Evolutionary conservation across 805 yeast genomes (phyloP).

Genomic region (Zygosaccharomyces rouxii): DNA sequence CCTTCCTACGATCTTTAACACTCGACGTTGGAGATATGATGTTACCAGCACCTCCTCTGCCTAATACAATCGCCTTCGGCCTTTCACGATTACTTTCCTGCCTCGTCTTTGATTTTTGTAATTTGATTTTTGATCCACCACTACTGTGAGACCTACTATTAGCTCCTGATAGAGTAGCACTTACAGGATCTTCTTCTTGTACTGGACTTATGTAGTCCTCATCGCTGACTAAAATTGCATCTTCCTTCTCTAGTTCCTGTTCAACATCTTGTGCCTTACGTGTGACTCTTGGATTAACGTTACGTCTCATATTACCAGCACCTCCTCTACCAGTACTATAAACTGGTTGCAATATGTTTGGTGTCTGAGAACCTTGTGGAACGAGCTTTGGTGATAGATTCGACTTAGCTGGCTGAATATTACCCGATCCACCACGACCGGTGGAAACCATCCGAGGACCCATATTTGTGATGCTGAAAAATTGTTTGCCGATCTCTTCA

Average conservation of each 20-base stretch:
- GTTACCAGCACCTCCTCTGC: constrained; percentile 37
- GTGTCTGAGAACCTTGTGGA: constrained; percentile 58
- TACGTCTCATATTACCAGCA: constrained; percentile 67
- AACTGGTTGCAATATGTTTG: constrained; percentile 50
- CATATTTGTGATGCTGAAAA: not conserved
- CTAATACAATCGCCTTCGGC: constrained; percentile 27
- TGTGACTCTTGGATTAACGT: constrained; percentile 53
- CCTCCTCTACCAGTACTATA: constrained; percentile 78
- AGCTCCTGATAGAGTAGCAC: constrained; percentile 7
- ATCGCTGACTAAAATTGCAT: constrained; percentile 1
- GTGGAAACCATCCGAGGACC: constrained; percentile 41
- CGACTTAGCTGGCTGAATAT: constrained; percentile 44
- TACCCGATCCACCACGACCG: constrained; percentile 79
- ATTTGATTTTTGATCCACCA: constrained; percentile 1
- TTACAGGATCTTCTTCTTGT: constrained; percentile 8
- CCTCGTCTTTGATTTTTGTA: constrained; percentile 1
- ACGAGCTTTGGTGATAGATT: constrained; percentile 52
- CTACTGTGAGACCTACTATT: constrained; percentile 8
- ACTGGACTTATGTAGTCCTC: constrained; percentile 15
- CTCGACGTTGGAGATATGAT: constrained; percentile 30
- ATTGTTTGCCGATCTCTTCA: too few species aligned
- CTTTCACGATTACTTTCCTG: constrained; percentile 14
- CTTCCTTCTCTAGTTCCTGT: constrained; percentile 29
- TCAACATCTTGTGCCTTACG: constrained; percentile 68
- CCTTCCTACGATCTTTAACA: constrained; percentile 11